phyloP scores from a whole-genome alignment of 2,329 filamentous ascomycete genomes.

The Cadophora gregata region DNA sequence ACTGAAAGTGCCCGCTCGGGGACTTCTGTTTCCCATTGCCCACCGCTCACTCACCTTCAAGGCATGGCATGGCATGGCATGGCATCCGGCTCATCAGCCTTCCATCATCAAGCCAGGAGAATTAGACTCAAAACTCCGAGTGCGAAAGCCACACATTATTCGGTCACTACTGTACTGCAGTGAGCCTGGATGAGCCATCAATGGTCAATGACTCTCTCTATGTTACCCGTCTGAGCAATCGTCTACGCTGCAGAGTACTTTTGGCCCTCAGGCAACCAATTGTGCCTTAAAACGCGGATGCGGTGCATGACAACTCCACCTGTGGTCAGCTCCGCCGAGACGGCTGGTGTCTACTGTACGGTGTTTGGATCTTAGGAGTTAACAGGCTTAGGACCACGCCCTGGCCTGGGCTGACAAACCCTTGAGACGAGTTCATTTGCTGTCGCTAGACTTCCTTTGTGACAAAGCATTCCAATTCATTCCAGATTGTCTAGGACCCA shows the following conservation, averaged over 20 bases:
- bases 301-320: not conserved
- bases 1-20: conserved; percentile 10
- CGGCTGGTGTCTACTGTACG: conserved; percentile 13
- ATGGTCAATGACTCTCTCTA: conserved; percentile 18
- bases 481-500: conserved; percentile 14
- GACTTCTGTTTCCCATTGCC: conserved; percentile 13
- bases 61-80: conserved; percentile 6
- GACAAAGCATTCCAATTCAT: conserved; percentile 29
- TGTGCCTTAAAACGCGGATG: not conserved
- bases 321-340: not conserved
- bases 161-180: not conserved
- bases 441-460: conserved; percentile 15
- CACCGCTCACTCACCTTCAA: not conserved
- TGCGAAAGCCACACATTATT: conserved; percentile 12
- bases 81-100: conserved; percentile 1
- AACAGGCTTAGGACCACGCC: conserved; percentile 15
- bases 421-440: conserved; percentile 21
- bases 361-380: conserved; percentile 13
- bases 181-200: conserved; percentile 6
- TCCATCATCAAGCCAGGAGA: conserved; percentile 10
- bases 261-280: conserved; percentile 4
- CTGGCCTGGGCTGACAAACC: conserved; percentile 24
- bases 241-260: not conserved
- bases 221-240: conserved; percentile 1
- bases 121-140: conserved; percentile 22